Evolutionary conservation across 768 basidiomycete species (phyloP).

Genomic region (Infundibulicybe gibba): DNA sequence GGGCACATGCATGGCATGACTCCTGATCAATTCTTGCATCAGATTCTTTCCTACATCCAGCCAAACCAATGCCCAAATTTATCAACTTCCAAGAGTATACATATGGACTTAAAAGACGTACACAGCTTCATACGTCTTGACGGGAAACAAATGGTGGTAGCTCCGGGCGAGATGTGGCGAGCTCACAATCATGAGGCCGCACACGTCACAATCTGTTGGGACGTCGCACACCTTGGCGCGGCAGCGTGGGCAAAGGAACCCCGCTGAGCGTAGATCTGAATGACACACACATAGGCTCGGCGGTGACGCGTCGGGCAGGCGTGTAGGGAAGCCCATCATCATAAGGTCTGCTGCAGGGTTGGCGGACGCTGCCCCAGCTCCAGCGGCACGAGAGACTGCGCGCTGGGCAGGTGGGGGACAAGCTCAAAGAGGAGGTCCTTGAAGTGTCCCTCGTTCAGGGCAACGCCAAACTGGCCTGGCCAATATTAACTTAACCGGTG

Average conservation of each 20-base stretch:
- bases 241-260: constrained; percentile 94
- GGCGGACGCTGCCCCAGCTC: constrained; percentile 30
- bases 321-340: constrained; percentile 99
- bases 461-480: constrained; percentile 88
- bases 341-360: constrained; percentile 86
- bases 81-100: not conserved
- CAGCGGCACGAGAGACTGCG: constrained; percentile 41
- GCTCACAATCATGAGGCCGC: constrained; percentile 96
- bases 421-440: constrained; percentile 95
- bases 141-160: constrained; percentile 94
- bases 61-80: constrained; percentile 1
- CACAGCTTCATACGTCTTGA: constrained; percentile 81
- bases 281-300: constrained; percentile 92
- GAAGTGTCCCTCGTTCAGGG: constrained; percentile 96
- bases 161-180: constrained; percentile 96
- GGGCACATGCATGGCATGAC: constrained; percentile 78
- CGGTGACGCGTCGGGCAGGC: constrained; percentile 79
- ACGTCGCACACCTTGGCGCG: constrained; percentile 94
- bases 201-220: constrained; percentile 96
- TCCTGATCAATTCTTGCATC: too few relatives aligned
- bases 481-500: constrained; percentile 5
- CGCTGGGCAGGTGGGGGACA: constrained; percentile 88
- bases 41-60: constrained; percentile 26
- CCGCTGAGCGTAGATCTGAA: constrained; percentile 86
- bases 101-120: constrained; percentile 36